A percentile compares a stretch with the other conserved stretches of the same genome.
Evolutionary conservation across 805 yeast genomes (phyloP).

Genomic region (Wickerhamomyces xylosicus): DNA sequence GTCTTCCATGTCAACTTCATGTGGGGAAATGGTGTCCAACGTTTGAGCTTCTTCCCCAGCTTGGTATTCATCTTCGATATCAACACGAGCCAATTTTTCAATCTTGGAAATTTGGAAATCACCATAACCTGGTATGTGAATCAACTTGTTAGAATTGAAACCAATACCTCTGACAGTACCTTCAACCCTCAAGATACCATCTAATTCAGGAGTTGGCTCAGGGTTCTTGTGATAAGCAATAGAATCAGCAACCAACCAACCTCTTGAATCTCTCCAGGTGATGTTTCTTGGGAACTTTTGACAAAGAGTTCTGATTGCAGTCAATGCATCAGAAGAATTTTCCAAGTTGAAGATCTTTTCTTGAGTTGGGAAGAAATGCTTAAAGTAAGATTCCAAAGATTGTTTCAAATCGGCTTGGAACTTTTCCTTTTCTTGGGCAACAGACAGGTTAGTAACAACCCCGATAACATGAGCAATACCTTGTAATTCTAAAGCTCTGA

Average conservation of each 20-base stretch:
- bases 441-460: conserved; percentile 63
- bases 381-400: conserved; percentile 55
- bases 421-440: conserved; percentile 61
- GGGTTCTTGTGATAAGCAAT: conserved; percentile 30
- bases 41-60: conserved; percentile 39
- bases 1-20: conserved; percentile 38
- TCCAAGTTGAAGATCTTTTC: conserved; percentile 73
- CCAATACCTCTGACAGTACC: conserved; percentile 88
- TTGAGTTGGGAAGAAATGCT: conserved; percentile 71
- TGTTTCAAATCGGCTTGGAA: conserved; percentile 61
- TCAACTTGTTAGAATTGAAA: conserved; percentile 62
- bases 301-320: conserved; percentile 65
- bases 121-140: conserved; percentile 85
- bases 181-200: conserved; percentile 45
- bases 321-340: conserved; percentile 53
- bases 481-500: conserved; percentile 83
- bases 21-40: conserved; percentile 50
- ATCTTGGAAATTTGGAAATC: conserved; percentile 72
- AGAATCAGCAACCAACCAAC: conserved; percentile 71
- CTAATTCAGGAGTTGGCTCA: conserved; percentile 18
- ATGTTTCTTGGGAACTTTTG: conserved; percentile 81
- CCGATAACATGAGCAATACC: conserved; percentile 82
- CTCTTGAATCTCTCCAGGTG: conserved; percentile 89
- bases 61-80: conserved; percentile 17
- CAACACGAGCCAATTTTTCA: conserved; percentile 34